A percentile compares a stretch with the other conserved stretches of the same genome.
Conservation (phyloP, 2,329 filamentous ascomycete species). For the Drechmeria coniospora region DNA sequence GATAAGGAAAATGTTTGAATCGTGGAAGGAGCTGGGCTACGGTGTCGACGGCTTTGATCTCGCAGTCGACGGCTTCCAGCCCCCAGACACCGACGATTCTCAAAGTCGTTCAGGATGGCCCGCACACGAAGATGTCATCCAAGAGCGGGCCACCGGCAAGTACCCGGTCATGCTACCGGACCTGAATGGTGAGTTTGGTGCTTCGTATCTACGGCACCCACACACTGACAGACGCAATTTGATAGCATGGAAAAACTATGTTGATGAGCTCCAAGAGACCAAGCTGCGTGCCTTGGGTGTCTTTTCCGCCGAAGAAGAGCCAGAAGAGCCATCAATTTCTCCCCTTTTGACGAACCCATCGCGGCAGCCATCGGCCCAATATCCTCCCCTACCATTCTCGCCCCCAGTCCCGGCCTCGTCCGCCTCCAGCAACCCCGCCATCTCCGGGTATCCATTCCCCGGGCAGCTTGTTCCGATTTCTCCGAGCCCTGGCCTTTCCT, state of each 20-base stretch:
- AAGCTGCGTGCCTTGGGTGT: constrained; percentile 88
- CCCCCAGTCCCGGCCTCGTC: constrained; percentile 71
- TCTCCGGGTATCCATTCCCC: constrained; percentile 41
- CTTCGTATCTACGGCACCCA: too few species aligned
- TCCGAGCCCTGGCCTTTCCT: constrained; percentile 46
- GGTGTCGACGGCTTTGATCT: constrained; percentile 53
- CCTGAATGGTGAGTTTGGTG: constrained; percentile 38
- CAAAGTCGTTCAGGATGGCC: constrained; percentile 61
- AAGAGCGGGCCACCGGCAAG: constrained; percentile 35
- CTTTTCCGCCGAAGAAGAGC: constrained; percentile 60
- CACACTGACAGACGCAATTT: constrained; percentile 5
- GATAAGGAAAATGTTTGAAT: constrained; percentile 44
- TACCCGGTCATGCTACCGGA: constrained; percentile 56
- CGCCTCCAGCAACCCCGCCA: constrained; percentile 50
- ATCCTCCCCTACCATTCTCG: constrained; percentile 65
- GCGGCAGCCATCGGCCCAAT: constrained; percentile 56
- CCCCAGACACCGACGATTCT: constrained; percentile 26
- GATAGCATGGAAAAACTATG: constrained; percentile 58
- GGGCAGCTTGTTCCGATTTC: constrained; percentile 43
- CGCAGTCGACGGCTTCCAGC: constrained; percentile 26
- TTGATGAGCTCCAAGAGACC: constrained; percentile 70
- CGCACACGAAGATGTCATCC: constrained; percentile 37
- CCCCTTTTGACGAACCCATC: constrained; percentile 47
- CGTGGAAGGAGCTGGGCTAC: constrained; percentile 57
- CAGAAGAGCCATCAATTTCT: constrained; percentile 47